Evolutionary conservation across 805 yeast species (phyloP), one percentile per base, ranked within the genome.

Genomic region (Pichia pseudocactophila): DNA sequence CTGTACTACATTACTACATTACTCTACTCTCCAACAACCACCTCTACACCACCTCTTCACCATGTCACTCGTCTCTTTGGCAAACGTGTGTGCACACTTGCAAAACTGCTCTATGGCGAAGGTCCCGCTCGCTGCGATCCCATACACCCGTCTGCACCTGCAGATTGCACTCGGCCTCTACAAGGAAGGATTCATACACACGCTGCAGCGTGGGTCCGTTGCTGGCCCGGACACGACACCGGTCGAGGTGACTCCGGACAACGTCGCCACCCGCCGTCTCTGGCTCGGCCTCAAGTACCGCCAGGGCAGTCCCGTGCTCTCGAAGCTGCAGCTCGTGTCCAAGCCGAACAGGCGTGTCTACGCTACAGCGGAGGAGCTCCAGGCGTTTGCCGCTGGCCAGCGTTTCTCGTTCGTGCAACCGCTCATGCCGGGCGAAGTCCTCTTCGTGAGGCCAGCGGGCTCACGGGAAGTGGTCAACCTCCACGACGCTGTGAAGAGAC

Each of bases 261-360:
- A 90, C 57, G 76, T 92, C 26, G 64, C 95, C 16, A 74, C 89
- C 1, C 78, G 97, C 56, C 73, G 95, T 52, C 71, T 92, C 39
- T 92, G 98, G 98, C 62, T 92, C 17, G 94, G 89, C 2, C 68
- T 92, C 59, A 92, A 92, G 61, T 92, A 92, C 62, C 76, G 90
- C 57, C 76, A 86, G 50, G 77, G 81, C 56, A 68, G 71, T 51
- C 82, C 96, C 0, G 95, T 92, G 15, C 69, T 92, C 49, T 71
- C 78, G 50, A 73, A 76, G 42, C 75, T 88, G 53, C 70, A 75
- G 26, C 69, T 90, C 52, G 77, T 92, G 26, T 82, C 92, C 36
- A 88, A 82, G 56, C 97, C 98, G 32, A 85, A 81, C 55, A 73
- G 90, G 58, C 73, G 80, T 58, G 82, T 89, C 17, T 63, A 70